Evolutionary conservation across 1,139 yeast genomes (phyloP), one percentile per base, ranked within the genome.

Genomic region (Scheffersomyces parashehatae): DNA sequence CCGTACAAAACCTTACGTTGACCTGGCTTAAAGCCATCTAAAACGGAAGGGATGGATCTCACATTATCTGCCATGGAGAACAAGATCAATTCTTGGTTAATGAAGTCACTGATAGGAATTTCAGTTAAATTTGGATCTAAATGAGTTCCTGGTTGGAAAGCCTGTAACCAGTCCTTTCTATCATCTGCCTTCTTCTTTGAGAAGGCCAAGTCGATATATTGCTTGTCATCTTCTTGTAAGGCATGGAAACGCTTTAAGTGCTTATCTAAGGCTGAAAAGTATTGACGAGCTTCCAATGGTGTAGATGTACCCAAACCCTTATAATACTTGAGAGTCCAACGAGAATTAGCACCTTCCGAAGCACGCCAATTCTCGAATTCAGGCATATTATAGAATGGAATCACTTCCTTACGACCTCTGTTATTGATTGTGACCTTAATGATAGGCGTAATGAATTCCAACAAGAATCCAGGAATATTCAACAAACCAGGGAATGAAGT

Each of bases 301-400:
- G 83, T 77, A 1, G 98, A 91, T 7, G 99, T 90, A 81, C 99
- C 99, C 75, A 95, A 79, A 80, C 99, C 99, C 76, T 95, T 95
- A 71, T 88, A 93, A 71, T 95, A 95, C 77, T 95, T 95, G 55
- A 88, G 96, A 41, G 85, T 81, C 95, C 97, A 95, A 26, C 91
- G 82, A 56, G 84, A 83, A 9, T 71, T 75, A 31, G 70, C 70
- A 35, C 97, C 95, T 53, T 86, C 96, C 4, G 81, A 79, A 40
- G 85, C 95, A 67, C 97, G 81, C 99, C 99, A 95, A 10, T 75
- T 64, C 60, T 93, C 98, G 62, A 89, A 95, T 60, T 95, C 98
- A 2, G 97, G 98, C 95, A 93, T 88, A 39, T 88, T 88, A 64
- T 89, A 95, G 58, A 95, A 95, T 1, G 97, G 79, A 34, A 89